Percentiles rank a stretch among this genome's conserved stretches.
Evolutionary conservation across 306 rosid genomes (phyloP).

Genomic region (Lithocarpus polystachyus): DNA sequence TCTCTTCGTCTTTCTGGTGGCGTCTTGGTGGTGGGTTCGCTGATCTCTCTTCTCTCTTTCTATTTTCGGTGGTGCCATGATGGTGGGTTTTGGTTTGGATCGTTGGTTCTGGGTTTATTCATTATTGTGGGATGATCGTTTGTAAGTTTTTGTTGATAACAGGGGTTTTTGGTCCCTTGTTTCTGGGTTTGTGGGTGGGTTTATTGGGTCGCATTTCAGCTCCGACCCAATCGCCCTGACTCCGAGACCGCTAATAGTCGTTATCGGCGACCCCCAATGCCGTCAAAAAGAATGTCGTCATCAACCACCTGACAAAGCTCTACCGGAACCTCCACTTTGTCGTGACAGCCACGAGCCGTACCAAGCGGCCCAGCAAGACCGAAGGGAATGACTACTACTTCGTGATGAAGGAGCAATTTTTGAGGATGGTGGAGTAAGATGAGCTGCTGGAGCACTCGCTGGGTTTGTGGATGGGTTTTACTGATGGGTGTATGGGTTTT

Average conservation of each 20-base stretch:
- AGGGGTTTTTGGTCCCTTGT: too few relatives aligned
- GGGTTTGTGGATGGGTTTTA: neutral
- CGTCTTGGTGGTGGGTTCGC: too few relatives aligned
- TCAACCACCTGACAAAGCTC: constrained; percentile 45
- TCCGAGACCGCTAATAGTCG: constrained; percentile 64
- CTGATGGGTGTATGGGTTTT: too few relatives aligned
- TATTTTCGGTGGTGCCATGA: too few relatives aligned
- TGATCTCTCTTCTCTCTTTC: too few relatives aligned
- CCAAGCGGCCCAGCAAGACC: constrained; percentile 54
- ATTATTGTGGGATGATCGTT: too few relatives aligned
- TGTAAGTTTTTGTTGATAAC: too few relatives aligned
- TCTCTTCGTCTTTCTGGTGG: too few relatives aligned
- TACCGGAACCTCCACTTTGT: constrained; percentile 68
- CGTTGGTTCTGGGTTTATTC: too few relatives aligned
- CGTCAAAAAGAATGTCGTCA: constrained; percentile 84
- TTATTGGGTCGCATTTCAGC: constrained; percentile 23
- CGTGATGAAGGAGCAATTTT: constrained; percentile 67
- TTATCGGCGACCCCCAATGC: constrained; percentile 90
- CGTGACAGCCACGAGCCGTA: constrained; percentile 73
- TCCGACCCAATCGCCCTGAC: constrained; percentile 50
- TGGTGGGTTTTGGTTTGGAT: too few relatives aligned
- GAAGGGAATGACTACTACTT: constrained; percentile 73
- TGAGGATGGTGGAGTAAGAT: constrained; percentile 46
- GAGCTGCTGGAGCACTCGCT: constrained; percentile 82
- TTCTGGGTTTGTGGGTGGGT: too few relatives aligned